Evolutionary conservation across 1,139 yeast genomes (phyloP), one percentile per base, ranked within the genome.

Genomic region (Geotrichum fermentans): DNA sequence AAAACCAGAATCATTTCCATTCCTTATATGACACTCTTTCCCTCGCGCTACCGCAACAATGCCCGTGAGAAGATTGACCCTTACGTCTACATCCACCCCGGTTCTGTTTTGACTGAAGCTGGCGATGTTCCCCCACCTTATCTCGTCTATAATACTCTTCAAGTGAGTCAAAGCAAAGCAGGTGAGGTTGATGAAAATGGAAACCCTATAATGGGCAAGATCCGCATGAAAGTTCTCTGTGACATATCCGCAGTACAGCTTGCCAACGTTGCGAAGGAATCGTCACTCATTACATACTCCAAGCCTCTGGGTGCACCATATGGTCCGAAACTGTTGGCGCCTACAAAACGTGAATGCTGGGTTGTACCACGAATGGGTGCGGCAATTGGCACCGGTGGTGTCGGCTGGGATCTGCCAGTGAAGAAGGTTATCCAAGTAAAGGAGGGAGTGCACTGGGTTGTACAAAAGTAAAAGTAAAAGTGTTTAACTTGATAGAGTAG

Each of bases 391-490:
- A 76, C 82, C 32, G 96, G 95, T 26, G 87, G 89, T 21, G 75
- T 85, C 24, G 96, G 96, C 8, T 90, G 96, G 95, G 97, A 90
- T 60, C 69, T 90, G 45, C 95, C 96, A 4, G 95, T 88, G 1
- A 71, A 82, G 24, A 83, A 87, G 62, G 94, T 89, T 1, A 71
- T 71, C 2, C 97, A 90, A 62, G 74, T 72, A 53, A 86, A 80
- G 61, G 53, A 68, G n/a, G 65, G 66, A 20, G 52, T 58, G 2
- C 59, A 58, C 35, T 67, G 71, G 71, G 57, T 60, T 11, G 63
- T 61, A 10, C 42, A 38, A 16, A 44, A 44, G 24, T 38, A 17
- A 47, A n/a, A n/a, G n/a, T n/a, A n/a, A n/a, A n/a, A n/a, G n/a
- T n/a, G n/a, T n/a, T n/a, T n/a, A n/a, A 36, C 14, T 11, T 26